A percentile compares a stretch with the other conserved stretches of the same genome.
These are phyloP conservation scores for Diplocarpon rosae DNA, from an alignment of 2,329 filamentous ascomycete genomes.

Conservation along the genomic window DNA sequence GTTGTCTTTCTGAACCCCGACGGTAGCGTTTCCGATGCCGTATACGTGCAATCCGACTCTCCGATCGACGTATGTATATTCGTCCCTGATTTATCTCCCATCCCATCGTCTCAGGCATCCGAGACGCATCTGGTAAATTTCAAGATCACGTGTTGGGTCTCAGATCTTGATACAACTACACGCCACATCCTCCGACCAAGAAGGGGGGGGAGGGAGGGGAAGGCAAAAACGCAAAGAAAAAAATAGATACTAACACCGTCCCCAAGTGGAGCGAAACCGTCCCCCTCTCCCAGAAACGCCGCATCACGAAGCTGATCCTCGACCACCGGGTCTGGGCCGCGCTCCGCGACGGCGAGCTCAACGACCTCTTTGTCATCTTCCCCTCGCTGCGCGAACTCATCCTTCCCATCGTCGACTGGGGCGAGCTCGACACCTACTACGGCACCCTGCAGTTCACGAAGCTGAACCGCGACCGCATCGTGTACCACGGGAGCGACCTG, in stretches of 20 bases:
- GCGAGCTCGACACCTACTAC: slow-evolving; percentile 2
- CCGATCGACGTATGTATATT: neutral
- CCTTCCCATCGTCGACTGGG: slow-evolving; percentile 1
- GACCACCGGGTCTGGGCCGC: slow-evolving; percentile 3
- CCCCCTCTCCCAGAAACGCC: slow-evolving; percentile 1
- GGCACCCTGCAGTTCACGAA: slow-evolving; percentile 3
- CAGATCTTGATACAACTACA: no score
- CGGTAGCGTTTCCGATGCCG: neutral
- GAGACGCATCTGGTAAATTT: no score
- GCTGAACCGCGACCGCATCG: slow-evolving; percentile 1
- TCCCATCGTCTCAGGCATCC: neutral
- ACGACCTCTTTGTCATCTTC: neutral
- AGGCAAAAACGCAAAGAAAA: no score
- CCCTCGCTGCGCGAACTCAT: neutral
- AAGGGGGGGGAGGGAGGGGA: no score
- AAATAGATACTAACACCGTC: no score
- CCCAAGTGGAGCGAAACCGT: neutral
- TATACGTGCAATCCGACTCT: slow-evolving; percentile 1
- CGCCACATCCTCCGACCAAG: no score
- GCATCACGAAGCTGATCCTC: neutral
- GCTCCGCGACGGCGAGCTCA: neutral
- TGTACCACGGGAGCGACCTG: neutral
- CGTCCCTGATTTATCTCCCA: neutral
- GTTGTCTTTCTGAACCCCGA: slow-evolving; percentile 1
- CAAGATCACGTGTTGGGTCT: no score